Base-by-base conservation (phyloP, 192 early-diverging fungal genomes). In the Gamsiella multidivaricata region DNA sequence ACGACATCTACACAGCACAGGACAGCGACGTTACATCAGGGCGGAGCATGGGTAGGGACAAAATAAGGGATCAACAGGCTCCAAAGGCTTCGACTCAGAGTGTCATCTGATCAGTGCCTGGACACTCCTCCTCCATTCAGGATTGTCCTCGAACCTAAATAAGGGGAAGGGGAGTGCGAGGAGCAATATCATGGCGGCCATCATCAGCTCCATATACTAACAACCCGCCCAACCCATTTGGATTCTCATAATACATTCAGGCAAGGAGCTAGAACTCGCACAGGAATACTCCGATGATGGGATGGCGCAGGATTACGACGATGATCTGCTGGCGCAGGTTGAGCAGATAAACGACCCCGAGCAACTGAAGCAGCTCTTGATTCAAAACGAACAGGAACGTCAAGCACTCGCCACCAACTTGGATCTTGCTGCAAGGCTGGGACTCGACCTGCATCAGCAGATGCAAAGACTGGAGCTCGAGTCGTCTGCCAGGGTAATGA, bases 351-450 rank as follows among this genome's bases (percentile, higher is more conserved):
- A 76, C n/a, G 85, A 89, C 60, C 60, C 80, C 1, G 80, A 78
- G 3, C 23, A 76, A 31, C 65, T 89, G 20, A 76, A 72, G 46
- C 80, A 80, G 10, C 54, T 87, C 17, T 56, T 89, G n/a, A 84
- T 89, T 36, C 69, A 84, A 58, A 89, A 89, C 69, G 88, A 89
- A 65, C 78, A 84, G 66, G 87, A 89, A 34, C 74, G 80, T 41
- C 76, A 83, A 22, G 70, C 78, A 45, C 81, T 89, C 15, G 81
- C 82, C 3, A 75, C 78, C 26, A 84, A 89, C 54, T 49, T 89
- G 28, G 86, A 89, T 43, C 80, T 87, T 23, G 88, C 88, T 23
- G 88, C 88, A 12, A 80, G 86, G n/a, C 68, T 89, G 31, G 88
- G 88, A n/a, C 61, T 89, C 8, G 88, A 79, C 31, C 81, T 89